Base-by-base conservation (phyloP, 768 basidiomycete genomes). In the Calvatia gigantea region DNA sequence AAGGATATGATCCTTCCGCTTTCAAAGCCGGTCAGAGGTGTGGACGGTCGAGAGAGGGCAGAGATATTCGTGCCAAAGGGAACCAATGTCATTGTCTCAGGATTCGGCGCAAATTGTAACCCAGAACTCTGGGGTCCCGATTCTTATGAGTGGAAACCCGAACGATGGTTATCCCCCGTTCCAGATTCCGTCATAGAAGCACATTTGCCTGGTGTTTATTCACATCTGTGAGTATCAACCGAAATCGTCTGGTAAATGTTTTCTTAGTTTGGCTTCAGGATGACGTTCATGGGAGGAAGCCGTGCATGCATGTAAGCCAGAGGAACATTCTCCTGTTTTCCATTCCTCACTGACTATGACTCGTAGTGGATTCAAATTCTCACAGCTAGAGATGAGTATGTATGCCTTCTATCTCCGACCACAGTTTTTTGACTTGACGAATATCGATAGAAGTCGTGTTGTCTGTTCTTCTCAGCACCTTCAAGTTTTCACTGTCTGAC, bases 311-410 rank as follows among this genome's bases (percentile, higher is more conserved):
- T 61, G 56, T 57, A 50, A 51, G 56, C n/a, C 14, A 12, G 29
- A 14, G 27, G n/a, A 14, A 46, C 17, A 17, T 15, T 46, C 6
- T 52, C 6, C 47, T 46, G 19, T 23, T 27, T 37, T 44, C 11
- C 28, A 29, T 28, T 44, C n/a, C 5, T 25, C 25, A 11, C 33
- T 51, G 15, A 33, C 42, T 14, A 17, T 28, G 21, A 27, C 29
- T 35, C 46, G 29, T 44, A 78, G 77, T 28, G 80, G 79, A 0
- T 80, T 80, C 69, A 80, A 81, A 60, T 81, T 83, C 66, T 74
- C 79, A 1, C 75, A 81, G 57, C 67, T 82, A 6, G 79, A 81
- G 61, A 78, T 79, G 69, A 80, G 79, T 81, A 61, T 21, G 75
- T 68, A 7, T 44, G 12, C 42, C 46, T 23, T 23, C 4, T 15